These are phyloP conservation scores for Cytospora mali DNA, from an alignment of 2,329 filamentous ascomycete species.

Conservation along the genomic window DNA sequence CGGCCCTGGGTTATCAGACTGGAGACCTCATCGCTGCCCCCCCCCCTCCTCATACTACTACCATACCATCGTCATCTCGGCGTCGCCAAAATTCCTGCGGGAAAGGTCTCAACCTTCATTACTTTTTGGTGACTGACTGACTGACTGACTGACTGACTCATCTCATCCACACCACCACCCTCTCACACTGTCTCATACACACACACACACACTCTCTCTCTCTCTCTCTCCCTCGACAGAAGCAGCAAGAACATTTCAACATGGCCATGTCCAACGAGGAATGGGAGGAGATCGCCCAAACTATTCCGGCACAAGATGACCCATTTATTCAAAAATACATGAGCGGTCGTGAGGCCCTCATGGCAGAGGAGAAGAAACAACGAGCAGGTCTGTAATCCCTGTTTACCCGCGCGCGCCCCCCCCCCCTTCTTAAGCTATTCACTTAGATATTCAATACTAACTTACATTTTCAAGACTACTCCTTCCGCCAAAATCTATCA, in stretches of 20 bases:
- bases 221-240: neutral
- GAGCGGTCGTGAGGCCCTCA: constrained; percentile 71
- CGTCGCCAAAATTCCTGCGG: constrained; percentile 1
- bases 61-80: constrained; percentile 14
- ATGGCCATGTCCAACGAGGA: constrained; percentile 57
- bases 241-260: neutral
- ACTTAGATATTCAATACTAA: constrained; percentile 35
- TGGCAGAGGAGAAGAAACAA: constrained; percentile 78
- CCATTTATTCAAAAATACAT: constrained; percentile 84
- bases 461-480: constrained; percentile 55
- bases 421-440: constrained; percentile 24
- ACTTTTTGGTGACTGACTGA: too few relatives aligned
- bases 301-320: constrained; percentile 63
- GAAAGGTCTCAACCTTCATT: constrained; percentile 8
- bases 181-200: neutral
- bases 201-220: neutral
- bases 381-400: constrained; percentile 66
- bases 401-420: constrained; percentile 2
- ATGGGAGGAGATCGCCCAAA: constrained; percentile 59
- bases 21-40: neutral
- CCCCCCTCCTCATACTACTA: constrained; percentile 1
- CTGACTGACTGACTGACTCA: too few relatives aligned
- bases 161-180: neutral
- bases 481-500: constrained; percentile 74
- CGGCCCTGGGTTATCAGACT: neutral